phyloP scores from a whole-genome alignment of 331 rosid genomes.

The Dryas integrifolia region DNA sequence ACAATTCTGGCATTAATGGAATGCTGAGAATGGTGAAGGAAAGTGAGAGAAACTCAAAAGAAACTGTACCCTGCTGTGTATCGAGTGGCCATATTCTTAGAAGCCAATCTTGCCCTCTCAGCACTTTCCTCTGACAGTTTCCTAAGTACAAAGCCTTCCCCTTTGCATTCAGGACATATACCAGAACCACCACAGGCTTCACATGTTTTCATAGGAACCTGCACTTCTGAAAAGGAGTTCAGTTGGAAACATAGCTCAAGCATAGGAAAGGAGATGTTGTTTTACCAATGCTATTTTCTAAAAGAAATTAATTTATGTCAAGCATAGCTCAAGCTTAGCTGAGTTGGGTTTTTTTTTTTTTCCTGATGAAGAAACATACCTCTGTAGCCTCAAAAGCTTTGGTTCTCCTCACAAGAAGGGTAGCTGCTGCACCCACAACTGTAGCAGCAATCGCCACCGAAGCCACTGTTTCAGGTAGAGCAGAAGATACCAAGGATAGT shows the following conservation, averaged over 20 bases:
- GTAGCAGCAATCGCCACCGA: constrained; percentile 77
- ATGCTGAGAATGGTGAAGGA: background rate
- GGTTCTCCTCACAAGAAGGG: constrained; percentile 62
- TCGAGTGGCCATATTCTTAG: constrained; percentile 85
- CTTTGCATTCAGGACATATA: constrained; percentile 86
- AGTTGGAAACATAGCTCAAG: constrained; percentile 23
- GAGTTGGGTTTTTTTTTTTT: background rate
- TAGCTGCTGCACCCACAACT: constrained; percentile 78
- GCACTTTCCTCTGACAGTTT: constrained; percentile 70
- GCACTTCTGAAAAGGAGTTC: constrained; percentile 24
- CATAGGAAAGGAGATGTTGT: background rate
- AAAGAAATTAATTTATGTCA: no score
- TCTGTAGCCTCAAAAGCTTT: constrained; percentile 51
- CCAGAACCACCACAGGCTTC: constrained; percentile 85
- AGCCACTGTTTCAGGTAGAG: constrained; percentile 86
- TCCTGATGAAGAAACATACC: constrained; percentile 36
- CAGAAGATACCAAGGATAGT: constrained; percentile 35
- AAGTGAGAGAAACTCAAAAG: background rate
- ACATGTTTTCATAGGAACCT: constrained; percentile 58
- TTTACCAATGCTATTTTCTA: background rate
- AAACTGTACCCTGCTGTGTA: constrained; percentile 65
- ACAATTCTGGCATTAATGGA: background rate
- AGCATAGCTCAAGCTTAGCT: background rate
- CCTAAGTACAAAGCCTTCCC: constrained; percentile 89
- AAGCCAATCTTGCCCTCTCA: constrained; percentile 58